Evolutionary conservation across 2,329 filamentous ascomycete species (phyloP).

Genomic region (Thelonectria olida): DNA sequence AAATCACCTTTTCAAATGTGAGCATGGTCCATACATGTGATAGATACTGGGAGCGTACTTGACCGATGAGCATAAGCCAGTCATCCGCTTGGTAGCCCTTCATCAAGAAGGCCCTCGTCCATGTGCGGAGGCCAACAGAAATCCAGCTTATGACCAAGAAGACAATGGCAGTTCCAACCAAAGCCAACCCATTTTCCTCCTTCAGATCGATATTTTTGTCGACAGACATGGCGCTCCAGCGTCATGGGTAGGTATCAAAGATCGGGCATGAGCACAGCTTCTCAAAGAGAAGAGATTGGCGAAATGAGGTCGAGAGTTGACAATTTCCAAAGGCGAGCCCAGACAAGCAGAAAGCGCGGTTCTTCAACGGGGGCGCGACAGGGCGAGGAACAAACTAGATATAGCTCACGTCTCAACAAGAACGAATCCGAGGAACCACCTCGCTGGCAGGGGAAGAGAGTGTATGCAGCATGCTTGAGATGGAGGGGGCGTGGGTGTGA

Average conservation of each 20-base stretch:
- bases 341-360: slow-evolving; percentile 2
- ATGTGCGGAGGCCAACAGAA: slow-evolving; percentile 54
- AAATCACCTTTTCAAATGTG: slow-evolving; percentile 47
- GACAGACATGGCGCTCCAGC: slow-evolving; percentile 43
- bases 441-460: slow-evolving; percentile 21
- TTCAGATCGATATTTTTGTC: slow-evolving; percentile 43
- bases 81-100: slow-evolving; percentile 60
- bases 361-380: slow-evolving; percentile 5
- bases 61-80: slow-evolving; percentile 62
- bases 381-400: slow-evolving; percentile 27
- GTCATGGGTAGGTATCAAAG: slow-evolving; percentile 27
- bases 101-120: slow-evolving; percentile 54
- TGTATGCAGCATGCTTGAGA: slow-evolving; percentile 5
- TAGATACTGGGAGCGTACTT: slow-evolving; percentile 47
- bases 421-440: slow-evolving; percentile 12
- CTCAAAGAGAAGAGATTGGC: slow-evolving; percentile 7
- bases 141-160: slow-evolving; percentile 54
- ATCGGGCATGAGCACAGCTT: slow-evolving; percentile 32
- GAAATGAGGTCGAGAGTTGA: slow-evolving; percentile 3
- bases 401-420: slow-evolving; percentile 28
- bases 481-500: slow-evolving; percentile 19
- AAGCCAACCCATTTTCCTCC: slow-evolving; percentile 50
- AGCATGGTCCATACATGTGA: slow-evolving; percentile 1
- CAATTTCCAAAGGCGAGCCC: slow-evolving; percentile 2
- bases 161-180: slow-evolving; percentile 48